phyloP scores from a whole-genome alignment of 2,329 filamentous ascomycete species.

The Nemania sp. region DNA sequence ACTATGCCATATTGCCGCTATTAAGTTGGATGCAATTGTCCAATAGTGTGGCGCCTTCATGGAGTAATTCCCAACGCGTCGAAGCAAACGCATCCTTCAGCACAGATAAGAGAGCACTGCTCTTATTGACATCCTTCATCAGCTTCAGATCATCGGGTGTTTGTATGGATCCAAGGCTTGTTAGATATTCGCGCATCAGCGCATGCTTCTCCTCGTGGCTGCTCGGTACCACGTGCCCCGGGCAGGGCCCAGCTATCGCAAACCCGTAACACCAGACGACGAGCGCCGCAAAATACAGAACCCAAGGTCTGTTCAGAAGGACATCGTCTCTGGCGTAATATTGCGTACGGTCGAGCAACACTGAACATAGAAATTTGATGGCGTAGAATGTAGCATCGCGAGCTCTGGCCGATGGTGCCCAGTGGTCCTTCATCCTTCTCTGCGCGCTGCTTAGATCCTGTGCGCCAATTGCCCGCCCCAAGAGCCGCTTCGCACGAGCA shows the following conservation, averaged over 20 bases:
- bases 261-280: constrained; percentile 97
- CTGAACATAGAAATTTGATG: constrained; percentile 86
- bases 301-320: constrained; percentile 92
- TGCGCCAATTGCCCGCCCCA: constrained; percentile 85
- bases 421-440: constrained; percentile 85
- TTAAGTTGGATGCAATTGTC: constrained; percentile 80
- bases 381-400: constrained; percentile 94
- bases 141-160: constrained; percentile 82
- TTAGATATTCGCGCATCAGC: constrained; percentile 84
- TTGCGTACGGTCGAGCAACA: constrained; percentile 73
- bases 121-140: constrained; percentile 82
- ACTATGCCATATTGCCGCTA: constrained; percentile 45
- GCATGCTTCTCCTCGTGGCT: constrained; percentile 74
- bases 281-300: constrained; percentile 90
- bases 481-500: constrained; percentile 84
- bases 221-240: constrained; percentile 62
- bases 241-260: constrained; percentile 84
- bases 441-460: constrained; percentile 84
- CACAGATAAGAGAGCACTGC: constrained; percentile 83
- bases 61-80: constrained; percentile 90
- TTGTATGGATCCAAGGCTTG: constrained; percentile 75
- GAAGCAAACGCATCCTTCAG: constrained; percentile 84
- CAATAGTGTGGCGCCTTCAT: constrained; percentile 85
- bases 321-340: constrained; percentile 92
- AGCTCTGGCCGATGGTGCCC: constrained; percentile 89